Base-by-base conservation (phyloP, 2,329 filamentous ascomycete genomes). In the Xylaria sp. region DNA sequence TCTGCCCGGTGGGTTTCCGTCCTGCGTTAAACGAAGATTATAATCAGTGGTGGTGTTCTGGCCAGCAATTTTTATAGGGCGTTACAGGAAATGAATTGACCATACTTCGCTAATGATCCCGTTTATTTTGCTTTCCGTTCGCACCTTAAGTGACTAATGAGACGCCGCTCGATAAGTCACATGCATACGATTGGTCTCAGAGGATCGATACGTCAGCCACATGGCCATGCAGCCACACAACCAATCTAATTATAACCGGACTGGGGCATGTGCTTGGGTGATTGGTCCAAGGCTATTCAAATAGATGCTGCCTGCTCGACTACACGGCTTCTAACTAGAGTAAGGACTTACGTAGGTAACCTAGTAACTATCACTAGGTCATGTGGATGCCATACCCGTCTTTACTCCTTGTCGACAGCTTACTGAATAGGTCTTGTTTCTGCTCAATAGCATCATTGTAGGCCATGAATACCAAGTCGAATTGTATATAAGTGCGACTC, bases 261-360 rank as follows among this genome's bases (percentile, higher is more conserved):
- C 10, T 55, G 15, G 15, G 44, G 23, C 74, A 75, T 74, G 74
- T 73, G 74, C 71, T 18, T 50, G 52, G 70, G 54, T 64, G 63
- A 75, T 74, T 74, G 71, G 72, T 37, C 61, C 31, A 50, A 63
- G 25, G 62, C 60, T 69, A 20, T 51, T 60, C 67, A n/a, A 39
- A 60, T 69, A 67, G 70, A 48, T 59, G 63, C 63, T 70, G 55
- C 64, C 74, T 72, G 66, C 68, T 70, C 25, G 28, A 48, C 50
- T 60, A 57, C 46, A 61, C 6, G 10, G 37, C 18, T 28, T 28
- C 28, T 28, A 28, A 28, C 28, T 28, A 28, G 3, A 25, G 23
- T 25, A 25, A 25, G 28, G 28, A 28, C 5, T 28, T 28, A 28
- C 28, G 28, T 28, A 28, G 28, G 3, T 28, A 28, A 28, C 28